Percentiles rank a stretch among this genome's conserved stretches.
These are phyloP conservation scores for Dendrostoma leiphaemia DNA, from an alignment of 2,329 filamentous ascomycete species.

Conservation along the genomic window DNA sequence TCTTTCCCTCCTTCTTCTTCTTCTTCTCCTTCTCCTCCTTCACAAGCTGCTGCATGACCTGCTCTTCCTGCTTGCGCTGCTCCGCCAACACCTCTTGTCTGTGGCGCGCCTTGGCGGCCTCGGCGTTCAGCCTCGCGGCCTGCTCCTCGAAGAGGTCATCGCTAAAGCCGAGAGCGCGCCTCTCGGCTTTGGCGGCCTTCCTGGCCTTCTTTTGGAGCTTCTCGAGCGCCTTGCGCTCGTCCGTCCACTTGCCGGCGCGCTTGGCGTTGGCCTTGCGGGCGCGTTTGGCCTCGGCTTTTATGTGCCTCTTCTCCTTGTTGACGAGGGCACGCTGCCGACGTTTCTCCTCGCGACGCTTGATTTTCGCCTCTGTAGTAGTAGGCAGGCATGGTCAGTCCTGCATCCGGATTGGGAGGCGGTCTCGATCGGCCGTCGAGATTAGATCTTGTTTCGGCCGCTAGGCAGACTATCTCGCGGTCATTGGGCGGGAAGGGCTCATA, in stretches of 20 bases:
- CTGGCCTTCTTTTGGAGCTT: conserved; percentile 16
- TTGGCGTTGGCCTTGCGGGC: conserved; percentile 22
- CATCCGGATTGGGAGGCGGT: no score
- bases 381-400: background rate
- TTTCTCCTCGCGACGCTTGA: conserved; percentile 26
- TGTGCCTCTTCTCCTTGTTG: conserved; percentile 34
- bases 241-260: conserved; percentile 7
- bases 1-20: background rate
- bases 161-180: conserved; percentile 3
- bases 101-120: background rate
- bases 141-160: background rate
- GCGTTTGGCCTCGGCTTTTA: conserved; percentile 36
- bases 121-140: background rate
- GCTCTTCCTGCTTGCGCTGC: background rate
- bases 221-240: conserved; percentile 11
- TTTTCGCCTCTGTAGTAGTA: conserved; percentile 26
- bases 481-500: no score
- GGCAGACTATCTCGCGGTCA: no score
- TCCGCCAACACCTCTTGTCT: background rate
- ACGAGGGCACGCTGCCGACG: conserved; percentile 31
- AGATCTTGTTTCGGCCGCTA: no score
- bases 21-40: background rate
- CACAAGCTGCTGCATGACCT: background rate
- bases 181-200: conserved; percentile 11
- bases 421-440: no score